Conservation (phyloP, 495 filamentous ascomycete genomes). For the Aspergillus saccharolyticus region DNA sequence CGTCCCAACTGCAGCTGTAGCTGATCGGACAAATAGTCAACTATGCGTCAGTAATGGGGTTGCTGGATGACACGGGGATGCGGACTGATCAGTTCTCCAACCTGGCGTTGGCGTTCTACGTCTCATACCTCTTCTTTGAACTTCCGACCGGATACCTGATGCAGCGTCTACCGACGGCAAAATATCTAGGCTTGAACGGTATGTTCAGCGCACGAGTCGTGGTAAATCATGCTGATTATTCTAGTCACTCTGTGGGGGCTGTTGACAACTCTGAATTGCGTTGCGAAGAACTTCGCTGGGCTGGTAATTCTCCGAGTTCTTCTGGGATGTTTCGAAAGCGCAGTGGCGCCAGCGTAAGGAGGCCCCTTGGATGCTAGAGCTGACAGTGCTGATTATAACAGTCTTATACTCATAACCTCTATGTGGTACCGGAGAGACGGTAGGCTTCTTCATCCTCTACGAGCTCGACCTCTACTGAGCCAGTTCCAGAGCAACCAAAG, state of each 20-base stretch:
- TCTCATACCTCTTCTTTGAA: slow-evolving; percentile 42
- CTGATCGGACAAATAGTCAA: slow-evolving; percentile 19
- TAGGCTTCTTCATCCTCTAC: not conserved
- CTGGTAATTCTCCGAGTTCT: slow-evolving; percentile 52
- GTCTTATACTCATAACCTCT: slow-evolving; percentile 28
- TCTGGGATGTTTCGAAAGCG: slow-evolving; percentile 61
- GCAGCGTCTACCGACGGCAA: slow-evolving; percentile 44
- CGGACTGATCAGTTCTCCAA: slow-evolving; percentile 50
- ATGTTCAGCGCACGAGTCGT: not conserved
- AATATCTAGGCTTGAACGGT: slow-evolving; percentile 47
- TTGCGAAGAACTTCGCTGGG: slow-evolving; percentile 44
- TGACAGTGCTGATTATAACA: slow-evolving; percentile 33
- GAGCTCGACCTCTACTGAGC: not conserved
- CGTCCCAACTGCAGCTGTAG: not conserved
- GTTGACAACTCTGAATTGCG: slow-evolving; percentile 53
- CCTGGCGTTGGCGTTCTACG: slow-evolving; percentile 49
- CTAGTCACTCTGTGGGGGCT: slow-evolving; percentile 53
- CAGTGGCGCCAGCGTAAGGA: slow-evolving; percentile 53
- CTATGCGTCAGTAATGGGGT: slow-evolving; percentile 58
- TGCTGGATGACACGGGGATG: slow-evolving; percentile 47
- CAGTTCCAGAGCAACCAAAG: slow-evolving; percentile 47
- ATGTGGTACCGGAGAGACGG: slow-evolving; percentile 32
- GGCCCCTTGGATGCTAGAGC: not conserved
- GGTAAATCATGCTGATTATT: slow-evolving; percentile 1
- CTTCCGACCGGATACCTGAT: slow-evolving; percentile 37